Percentiles rank a stretch among this genome's conserved stretches.
Conservation (phyloP, 805 yeast species). For the Yarrowia sp. region DNA sequence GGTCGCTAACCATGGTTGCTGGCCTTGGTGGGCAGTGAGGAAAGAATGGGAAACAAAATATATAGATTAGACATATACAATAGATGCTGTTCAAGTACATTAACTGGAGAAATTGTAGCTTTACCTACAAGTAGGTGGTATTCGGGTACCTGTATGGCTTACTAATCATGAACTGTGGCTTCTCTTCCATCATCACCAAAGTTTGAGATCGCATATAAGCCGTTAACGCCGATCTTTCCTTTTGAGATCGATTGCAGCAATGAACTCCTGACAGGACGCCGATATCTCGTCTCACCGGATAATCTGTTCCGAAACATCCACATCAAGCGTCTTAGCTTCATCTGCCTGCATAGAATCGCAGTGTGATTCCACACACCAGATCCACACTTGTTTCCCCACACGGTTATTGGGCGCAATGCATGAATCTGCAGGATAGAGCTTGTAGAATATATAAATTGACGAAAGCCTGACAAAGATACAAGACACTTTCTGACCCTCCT, state of each 20-base stretch:
- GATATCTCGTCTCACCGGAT: neutral
- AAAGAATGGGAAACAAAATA: too few species aligned
- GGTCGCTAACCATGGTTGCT: slow-evolving; percentile 80
- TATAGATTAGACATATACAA: neutral
- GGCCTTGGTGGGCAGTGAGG: slow-evolving; percentile 40
- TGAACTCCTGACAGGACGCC: neutral
- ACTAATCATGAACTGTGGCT: neutral
- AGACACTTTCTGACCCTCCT: neutral
- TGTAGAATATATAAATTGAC: neutral
- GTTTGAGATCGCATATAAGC: slow-evolving; percentile 18
- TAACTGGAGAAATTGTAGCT: too few species aligned
- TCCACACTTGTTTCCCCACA: slow-evolving; percentile 22
- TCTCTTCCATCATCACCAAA: neutral
- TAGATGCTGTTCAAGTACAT: too few species aligned
- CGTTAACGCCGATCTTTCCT: slow-evolving; percentile 18
- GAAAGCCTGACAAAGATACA: neutral
- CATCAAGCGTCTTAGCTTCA: neutral
- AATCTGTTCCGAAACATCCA: neutral
- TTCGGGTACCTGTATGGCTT: too few species aligned
- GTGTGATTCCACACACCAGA: neutral
- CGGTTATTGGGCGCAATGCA: slow-evolving; percentile 28
- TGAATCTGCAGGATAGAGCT: neutral
- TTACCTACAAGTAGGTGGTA: too few species aligned
- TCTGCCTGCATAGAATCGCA: neutral
- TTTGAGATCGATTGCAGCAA: neutral